Base-by-base conservation (phyloP, 805 yeast genomes). In the Tetrapisispora namnaoensis region DNA sequence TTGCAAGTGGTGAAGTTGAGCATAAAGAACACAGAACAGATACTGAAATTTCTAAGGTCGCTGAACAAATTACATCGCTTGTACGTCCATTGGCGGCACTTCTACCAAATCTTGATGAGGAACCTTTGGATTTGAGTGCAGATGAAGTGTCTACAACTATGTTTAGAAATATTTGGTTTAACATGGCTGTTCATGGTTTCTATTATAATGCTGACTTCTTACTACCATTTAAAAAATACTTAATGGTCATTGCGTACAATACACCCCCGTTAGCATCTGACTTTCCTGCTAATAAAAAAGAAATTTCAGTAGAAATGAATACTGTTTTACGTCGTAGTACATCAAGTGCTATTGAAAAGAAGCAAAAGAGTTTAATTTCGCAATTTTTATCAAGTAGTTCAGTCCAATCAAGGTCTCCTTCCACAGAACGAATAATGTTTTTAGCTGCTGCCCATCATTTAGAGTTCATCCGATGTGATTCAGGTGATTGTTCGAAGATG, bases 151-250 rank as follows among this genome's bases (percentile, higher is more conserved):
- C 79, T 1, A 69, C 80, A 44, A 73, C 76, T 42, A 70, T 82
- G 51, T 87, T 91, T 71, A 77, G 95, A 60, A 85, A 93, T 65
- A 80, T 88, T 41, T 93, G 99, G 99, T 88, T 87, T 65, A 93
- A 91, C 60, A 72, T 93, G 74, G 91, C 83, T 4, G 85, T 90
- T 27, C 96, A 93, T 65, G 99, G 99, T 0, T 88, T 82, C 62
- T 76, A 80, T n/a, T 71, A 72, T 48, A 72, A 72, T 36, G 80
- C 93, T 0, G 70, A 71, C 14, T 70, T 81, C 59, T 75, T 79
- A 16, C 66, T 68, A 48, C 67, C 68, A n/a, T 74, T 77, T 58
- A 63, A 66, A 40, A 55, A 55, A 0, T 77, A 78, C 27, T 71
- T 91, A 39, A 72, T 76, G 56, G 70, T 80, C 47, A 84, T 93